Evolutionary conservation across 768 basidiomycete genomes (phyloP).

Genomic region (Pulveroboletus frians): DNA sequence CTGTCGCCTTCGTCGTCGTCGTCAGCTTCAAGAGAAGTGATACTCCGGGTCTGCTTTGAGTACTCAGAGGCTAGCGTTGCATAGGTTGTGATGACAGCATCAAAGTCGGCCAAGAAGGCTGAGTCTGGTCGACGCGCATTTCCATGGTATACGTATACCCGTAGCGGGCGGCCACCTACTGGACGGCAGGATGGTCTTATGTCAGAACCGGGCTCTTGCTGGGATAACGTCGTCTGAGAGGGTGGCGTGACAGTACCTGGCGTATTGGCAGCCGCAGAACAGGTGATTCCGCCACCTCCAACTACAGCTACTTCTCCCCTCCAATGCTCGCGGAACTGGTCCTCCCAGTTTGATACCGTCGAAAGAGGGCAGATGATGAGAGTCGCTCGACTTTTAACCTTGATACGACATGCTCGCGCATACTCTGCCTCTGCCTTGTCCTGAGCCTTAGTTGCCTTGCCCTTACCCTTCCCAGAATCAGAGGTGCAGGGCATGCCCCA

Average conservation of each 20-base stretch:
- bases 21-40: conserved; percentile 53
- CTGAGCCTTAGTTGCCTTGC: conserved; percentile 58
- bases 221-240: conserved; percentile 31
- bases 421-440: conserved; percentile 71
- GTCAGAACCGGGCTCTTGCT: conserved; percentile 24
- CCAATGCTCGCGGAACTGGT: conserved; percentile 98
- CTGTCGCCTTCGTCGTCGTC: conserved; percentile 64
- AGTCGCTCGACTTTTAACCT: conserved; percentile 80
- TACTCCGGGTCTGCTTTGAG: conserved; percentile 77
- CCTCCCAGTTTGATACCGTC: conserved; percentile 98
- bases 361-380: conserved; percentile 96
- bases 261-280: conserved; percentile 27
- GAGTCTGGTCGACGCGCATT: conserved; percentile 82
- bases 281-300: conserved; percentile 60
- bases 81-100: conserved; percentile 96
- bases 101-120: conserved; percentile 86
- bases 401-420: conserved; percentile 68
- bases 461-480: conserved; percentile 49
- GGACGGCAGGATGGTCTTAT: conserved; percentile 31
- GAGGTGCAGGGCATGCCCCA: conserved; percentile 75
- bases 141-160: conserved; percentile 95
- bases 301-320: conserved; percentile 77
- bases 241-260: conserved; percentile 35
- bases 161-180: conserved; percentile 51
- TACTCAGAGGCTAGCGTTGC: conserved; percentile 93